These are phyloP conservation scores for Tirmania nivea DNA, from an alignment of 495 filamentous ascomycete genomes.

Conservation along the genomic window DNA sequence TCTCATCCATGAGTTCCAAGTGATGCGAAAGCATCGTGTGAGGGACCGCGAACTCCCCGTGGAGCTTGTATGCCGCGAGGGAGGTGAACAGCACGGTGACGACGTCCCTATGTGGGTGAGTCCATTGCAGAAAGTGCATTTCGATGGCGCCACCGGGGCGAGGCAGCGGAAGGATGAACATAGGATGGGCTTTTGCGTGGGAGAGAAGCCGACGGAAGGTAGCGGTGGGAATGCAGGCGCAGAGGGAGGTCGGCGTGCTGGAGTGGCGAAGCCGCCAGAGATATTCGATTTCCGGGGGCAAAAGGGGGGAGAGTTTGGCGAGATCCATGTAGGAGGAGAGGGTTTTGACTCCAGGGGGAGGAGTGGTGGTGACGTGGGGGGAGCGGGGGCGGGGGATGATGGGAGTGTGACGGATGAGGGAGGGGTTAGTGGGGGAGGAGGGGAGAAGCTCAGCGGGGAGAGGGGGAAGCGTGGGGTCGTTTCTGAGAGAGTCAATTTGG, in stretches of 20 bases:
- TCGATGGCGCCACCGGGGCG: slow-evolving; percentile 43
- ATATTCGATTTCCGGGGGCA: slow-evolving; percentile 53
- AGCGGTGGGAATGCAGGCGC: slow-evolving; percentile 50
- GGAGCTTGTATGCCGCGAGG: slow-evolving; percentile 73
- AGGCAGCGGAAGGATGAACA: slow-evolving; percentile 80
- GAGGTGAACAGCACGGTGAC: slow-evolving; percentile 80
- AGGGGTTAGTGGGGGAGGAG: background rate
- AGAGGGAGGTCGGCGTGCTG: slow-evolving; percentile 43
- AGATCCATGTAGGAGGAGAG: slow-evolving; percentile 70
- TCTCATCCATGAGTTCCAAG: slow-evolving; percentile 46
- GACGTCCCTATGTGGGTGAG: slow-evolving; percentile 39
- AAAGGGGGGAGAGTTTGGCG: slow-evolving; percentile 46
- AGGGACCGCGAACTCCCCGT: slow-evolving; percentile 69
- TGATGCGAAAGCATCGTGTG: slow-evolving; percentile 90
- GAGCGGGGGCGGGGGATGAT: slow-evolving; percentile 16
- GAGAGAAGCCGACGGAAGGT: slow-evolving; percentile 47
- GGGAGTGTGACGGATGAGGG: slow-evolving; percentile 13
- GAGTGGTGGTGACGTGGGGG: slow-evolving; percentile 18
- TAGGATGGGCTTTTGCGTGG: slow-evolving; percentile 50
- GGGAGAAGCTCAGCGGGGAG: slow-evolving; percentile 3
- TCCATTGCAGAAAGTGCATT: slow-evolving; percentile 67
- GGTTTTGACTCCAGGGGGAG: slow-evolving; percentile 44
- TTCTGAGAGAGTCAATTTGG: slow-evolving; percentile 38
- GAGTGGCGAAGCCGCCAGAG: slow-evolving; percentile 87
- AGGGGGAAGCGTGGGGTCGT: slow-evolving; percentile 19